Conservation (phyloP, 495 filamentous ascomycete genomes). For the Peziza echinospora region DNA sequence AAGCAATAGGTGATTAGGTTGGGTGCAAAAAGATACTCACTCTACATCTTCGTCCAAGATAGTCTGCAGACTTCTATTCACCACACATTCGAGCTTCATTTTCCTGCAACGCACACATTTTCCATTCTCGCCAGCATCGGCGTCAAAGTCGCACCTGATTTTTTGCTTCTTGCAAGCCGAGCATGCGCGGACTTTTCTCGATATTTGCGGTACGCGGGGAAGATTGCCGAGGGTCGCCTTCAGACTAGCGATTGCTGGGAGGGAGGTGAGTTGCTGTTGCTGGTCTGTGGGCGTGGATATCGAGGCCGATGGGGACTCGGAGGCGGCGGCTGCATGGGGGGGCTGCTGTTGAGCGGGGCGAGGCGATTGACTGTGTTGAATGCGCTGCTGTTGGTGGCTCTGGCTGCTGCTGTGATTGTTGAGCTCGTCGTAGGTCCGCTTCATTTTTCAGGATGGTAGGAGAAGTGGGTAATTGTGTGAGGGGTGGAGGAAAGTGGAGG, state of each 20-base stretch:
- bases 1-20: too few species aligned
- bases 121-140: constrained; percentile 5
- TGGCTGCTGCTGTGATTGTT: neutral
- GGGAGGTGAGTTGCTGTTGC: neutral
- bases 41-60: constrained; percentile 22
- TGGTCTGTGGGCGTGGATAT: too few species aligned
- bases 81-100: constrained; percentile 21
- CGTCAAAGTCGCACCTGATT: constrained; percentile 20
- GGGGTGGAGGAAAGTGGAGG: too few species aligned
- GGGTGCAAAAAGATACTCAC: too few species aligned
- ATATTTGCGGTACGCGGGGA: constrained; percentile 17
- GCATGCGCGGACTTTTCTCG: constrained; percentile 17
- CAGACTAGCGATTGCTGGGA: neutral
- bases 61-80: constrained; percentile 22
- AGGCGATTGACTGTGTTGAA: too few species aligned
- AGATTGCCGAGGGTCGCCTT: neutral
- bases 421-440: neutral
- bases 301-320: too few species aligned
- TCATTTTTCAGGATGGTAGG: neutral
- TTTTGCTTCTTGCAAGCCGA: constrained; percentile 23
- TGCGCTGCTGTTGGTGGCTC: too few species aligned
- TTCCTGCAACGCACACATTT: constrained; percentile 20
- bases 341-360: too few species aligned
- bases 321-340: too few species aligned
- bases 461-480: too few species aligned